These are phyloP conservation scores for Volvox carteri DNA, from an alignment of 163 green algal genomes.

Conservation along the genomic window DNA sequence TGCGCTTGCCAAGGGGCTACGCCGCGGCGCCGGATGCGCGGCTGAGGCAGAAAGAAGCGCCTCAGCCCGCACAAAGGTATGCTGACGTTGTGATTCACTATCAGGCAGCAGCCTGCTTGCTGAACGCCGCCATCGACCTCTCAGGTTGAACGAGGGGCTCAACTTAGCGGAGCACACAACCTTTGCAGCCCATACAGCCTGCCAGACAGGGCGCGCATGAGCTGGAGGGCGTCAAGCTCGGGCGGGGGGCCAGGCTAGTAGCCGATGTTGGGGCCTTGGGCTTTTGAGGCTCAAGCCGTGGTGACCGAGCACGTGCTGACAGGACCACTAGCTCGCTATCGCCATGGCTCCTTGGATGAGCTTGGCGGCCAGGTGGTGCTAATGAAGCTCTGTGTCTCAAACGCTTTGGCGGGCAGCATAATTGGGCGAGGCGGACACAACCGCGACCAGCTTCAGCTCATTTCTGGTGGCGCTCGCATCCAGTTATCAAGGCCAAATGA, in stretches of 20 bases:
- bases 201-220: slow-evolving; percentile 16
- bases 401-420: slow-evolving; percentile 34
- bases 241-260: background rate
- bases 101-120: background rate
- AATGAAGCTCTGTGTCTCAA: slow-evolving; percentile 37
- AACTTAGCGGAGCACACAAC: background rate
- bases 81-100: background rate
- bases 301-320: slow-evolving; percentile 44
- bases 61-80: slow-evolving; percentile 26
- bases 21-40: slow-evolving; percentile 6
- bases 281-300: slow-evolving; percentile 21
- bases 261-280: slow-evolving; percentile 25
- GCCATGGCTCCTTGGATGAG: slow-evolving; percentile 20
- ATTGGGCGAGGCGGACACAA: slow-evolving; percentile 31
- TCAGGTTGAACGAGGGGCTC: background rate
- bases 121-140: slow-evolving; percentile 1
- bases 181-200: background rate
- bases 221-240: slow-evolving; percentile 19
- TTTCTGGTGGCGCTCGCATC: slow-evolving; percentile 28
- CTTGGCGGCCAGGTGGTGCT: slow-evolving; percentile 25
- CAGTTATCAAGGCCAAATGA: slow-evolving; percentile 28
- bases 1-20: background rate
- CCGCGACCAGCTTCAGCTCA: slow-evolving; percentile 1
- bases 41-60: slow-evolving; percentile 10
- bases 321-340: slow-evolving; percentile 28